These are phyloP conservation scores for Pleurotus pulmonarius DNA, from an alignment of 768 basidiomycete species.

Conservation along the genomic window DNA sequence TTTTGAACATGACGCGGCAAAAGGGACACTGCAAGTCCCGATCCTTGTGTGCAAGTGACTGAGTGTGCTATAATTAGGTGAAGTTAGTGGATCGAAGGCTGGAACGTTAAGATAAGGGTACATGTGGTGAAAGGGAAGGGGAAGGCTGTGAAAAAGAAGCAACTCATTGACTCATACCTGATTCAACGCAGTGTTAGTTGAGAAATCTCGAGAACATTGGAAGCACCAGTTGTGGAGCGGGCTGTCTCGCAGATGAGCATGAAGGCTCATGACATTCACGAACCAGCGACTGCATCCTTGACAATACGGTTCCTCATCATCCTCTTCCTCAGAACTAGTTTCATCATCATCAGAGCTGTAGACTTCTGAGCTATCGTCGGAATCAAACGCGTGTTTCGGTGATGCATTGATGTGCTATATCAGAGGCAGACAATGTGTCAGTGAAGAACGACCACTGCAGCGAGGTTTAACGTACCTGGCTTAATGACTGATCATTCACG, in stretches of 20 bases:
- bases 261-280: slow-evolving; percentile 12
- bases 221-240: slow-evolving; percentile 30
- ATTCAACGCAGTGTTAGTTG: slow-evolving; percentile 12
- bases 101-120: too few relatives aligned
- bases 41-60: slow-evolving; percentile 21
- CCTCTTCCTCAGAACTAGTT: background rate
- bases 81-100: too few relatives aligned
- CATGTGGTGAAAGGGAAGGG: background rate
- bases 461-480: background rate
- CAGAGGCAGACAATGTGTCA: background rate
- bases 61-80: slow-evolving; percentile 19
- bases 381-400: background rate
- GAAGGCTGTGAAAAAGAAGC: background rate
- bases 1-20: slow-evolving; percentile 28
- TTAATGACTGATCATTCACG: background rate
- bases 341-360: too few relatives aligned
- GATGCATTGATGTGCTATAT: background rate
- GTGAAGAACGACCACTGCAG: background rate
- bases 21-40: slow-evolving; percentile 26
- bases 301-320: slow-evolving; percentile 17
- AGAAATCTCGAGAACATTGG: slow-evolving; percentile 26
- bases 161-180: slow-evolving; percentile 11
- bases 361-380: background rate
- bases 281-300: slow-evolving; percentile 20
- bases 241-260: slow-evolving; percentile 18